Conservation (phyloP, 805 yeast species). For the Lipomyces starkeyi region DNA sequence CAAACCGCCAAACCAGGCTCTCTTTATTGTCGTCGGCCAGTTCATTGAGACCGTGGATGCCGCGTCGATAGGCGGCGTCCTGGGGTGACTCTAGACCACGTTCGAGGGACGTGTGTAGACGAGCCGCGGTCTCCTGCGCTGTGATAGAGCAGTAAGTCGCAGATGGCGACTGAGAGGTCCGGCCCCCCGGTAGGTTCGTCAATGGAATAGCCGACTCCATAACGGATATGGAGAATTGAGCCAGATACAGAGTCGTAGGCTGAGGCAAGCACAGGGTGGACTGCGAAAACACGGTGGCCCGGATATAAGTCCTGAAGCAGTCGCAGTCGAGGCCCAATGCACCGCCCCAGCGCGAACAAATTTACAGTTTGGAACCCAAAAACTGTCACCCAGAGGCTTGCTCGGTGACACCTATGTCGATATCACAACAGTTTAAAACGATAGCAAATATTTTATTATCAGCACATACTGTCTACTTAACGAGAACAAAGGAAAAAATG, state of each 20-base stretch:
- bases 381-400: no score
- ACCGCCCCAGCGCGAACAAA: not conserved
- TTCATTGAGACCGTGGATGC: conserved; percentile 82
- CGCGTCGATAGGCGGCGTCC: conserved; percentile 74
- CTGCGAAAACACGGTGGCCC: not conserved
- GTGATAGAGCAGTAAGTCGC: conserved; percentile 65
- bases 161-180: conserved; percentile 56
- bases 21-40: conserved; percentile 74
- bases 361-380: no score
- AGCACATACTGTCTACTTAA: no score
- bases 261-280: not conserved
- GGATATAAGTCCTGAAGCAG: not conserved
- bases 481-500: no score
- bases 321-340: not conserved
- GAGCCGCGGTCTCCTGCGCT: conserved; percentile 66
- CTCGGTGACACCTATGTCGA: no score
- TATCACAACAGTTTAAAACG: no score
- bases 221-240: not conserved
- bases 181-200: conserved; percentile 7
- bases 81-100: conserved; percentile 70
- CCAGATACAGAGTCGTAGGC: not conserved
- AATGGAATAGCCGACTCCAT: conserved; percentile 13
- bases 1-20: conserved; percentile 67
- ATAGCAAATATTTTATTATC: no score
- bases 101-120: conserved; percentile 63